Conservation (phyloP, 2,329 filamentous ascomycete species). For the Paraconiothyrium brasiliense region DNA sequence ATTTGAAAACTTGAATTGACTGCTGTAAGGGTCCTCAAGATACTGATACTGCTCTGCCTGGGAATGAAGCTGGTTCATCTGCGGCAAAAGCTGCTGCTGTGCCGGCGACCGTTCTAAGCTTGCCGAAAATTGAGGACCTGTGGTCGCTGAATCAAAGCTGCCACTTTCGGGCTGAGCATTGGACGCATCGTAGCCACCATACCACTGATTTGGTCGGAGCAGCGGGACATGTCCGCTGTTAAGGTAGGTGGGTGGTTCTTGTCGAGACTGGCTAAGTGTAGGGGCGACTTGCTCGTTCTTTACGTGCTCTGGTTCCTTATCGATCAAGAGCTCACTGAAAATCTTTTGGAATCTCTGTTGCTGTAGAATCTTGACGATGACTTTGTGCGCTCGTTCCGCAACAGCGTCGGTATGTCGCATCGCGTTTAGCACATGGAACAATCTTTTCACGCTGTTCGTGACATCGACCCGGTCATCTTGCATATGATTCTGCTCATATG, state of each 20-base stretch:
- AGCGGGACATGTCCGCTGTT: background rate
- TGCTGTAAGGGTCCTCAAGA: background rate
- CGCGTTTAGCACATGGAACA: conserved; percentile 40
- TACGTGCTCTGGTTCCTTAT: background rate
- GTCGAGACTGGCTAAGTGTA: background rate
- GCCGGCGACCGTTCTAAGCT: background rate
- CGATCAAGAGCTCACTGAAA: background rate
- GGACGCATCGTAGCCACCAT: background rate
- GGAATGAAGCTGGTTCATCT: background rate
- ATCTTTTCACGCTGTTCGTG: conserved; percentile 33
- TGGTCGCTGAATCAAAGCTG: background rate
- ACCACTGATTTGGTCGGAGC: background rate
- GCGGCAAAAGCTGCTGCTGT: background rate
- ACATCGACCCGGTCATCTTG: conserved; percentile 33
- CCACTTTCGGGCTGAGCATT: background rate
- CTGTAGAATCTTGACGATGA: conserved; percentile 24
- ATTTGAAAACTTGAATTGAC: conserved; percentile 3
- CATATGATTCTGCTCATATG: conserved; percentile 36
- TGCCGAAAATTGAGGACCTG: background rate
- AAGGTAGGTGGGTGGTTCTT: background rate
- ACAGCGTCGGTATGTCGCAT: conserved; percentile 40
- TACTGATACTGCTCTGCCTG: background rate
- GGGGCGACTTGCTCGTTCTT: background rate
- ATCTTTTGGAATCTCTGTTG: background rate
- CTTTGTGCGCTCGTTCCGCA: conserved; percentile 40